These are phyloP conservation scores for Microascus cirrosus DNA, from an alignment of 2,329 filamentous ascomycete genomes.

Conservation along the genomic window DNA sequence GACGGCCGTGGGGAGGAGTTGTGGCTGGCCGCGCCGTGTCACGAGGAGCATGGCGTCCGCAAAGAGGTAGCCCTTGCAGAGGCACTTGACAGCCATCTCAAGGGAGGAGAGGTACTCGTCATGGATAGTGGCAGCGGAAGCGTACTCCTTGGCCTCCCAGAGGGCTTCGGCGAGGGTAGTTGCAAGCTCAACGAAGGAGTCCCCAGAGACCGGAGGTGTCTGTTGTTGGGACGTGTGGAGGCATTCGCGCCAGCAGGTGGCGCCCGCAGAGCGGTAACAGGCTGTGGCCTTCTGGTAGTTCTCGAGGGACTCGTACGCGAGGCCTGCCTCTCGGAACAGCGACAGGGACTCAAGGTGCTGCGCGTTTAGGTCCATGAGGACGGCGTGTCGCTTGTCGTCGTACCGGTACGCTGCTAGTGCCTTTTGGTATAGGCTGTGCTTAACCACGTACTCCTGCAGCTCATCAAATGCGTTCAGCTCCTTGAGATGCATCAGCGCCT, in stretches of 20 bases:
- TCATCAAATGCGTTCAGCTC: slow-evolving; percentile 66
- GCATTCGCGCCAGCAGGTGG: slow-evolving; percentile 76
- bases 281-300: slow-evolving; percentile 65
- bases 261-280: slow-evolving; percentile 73
- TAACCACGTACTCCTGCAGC: slow-evolving; percentile 63
- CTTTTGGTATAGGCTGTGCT: slow-evolving; percentile 67
- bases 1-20: slow-evolving; percentile 57
- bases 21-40: slow-evolving; percentile 44
- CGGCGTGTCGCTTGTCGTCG: slow-evolving; percentile 51
- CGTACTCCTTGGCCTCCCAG: slow-evolving; percentile 74
- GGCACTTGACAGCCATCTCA: slow-evolving; percentile 56
- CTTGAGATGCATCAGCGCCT: slow-evolving; percentile 70
- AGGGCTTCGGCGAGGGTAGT: slow-evolving; percentile 65
- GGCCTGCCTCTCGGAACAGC: slow-evolving; percentile 72
- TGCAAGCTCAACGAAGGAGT: slow-evolving; percentile 58
- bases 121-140: slow-evolving; percentile 67
- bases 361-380: slow-evolving; percentile 70
- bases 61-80: slow-evolving; percentile 83
- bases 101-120: slow-evolving; percentile 70
- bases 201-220: slow-evolving; percentile 43
- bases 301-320: slow-evolving; percentile 78
- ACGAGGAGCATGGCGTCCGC: slow-evolving; percentile 77
- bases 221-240: slow-evolving; percentile 67
- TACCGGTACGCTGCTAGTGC: slow-evolving; percentile 80
- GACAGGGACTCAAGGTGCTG: slow-evolving; percentile 64